Percentiles rank a stretch among this genome's conserved stretches.
These are phyloP conservation scores for Prunus salicina DNA, from an alignment of 306 rosid genomes.

Conservation along the genomic window DNA sequence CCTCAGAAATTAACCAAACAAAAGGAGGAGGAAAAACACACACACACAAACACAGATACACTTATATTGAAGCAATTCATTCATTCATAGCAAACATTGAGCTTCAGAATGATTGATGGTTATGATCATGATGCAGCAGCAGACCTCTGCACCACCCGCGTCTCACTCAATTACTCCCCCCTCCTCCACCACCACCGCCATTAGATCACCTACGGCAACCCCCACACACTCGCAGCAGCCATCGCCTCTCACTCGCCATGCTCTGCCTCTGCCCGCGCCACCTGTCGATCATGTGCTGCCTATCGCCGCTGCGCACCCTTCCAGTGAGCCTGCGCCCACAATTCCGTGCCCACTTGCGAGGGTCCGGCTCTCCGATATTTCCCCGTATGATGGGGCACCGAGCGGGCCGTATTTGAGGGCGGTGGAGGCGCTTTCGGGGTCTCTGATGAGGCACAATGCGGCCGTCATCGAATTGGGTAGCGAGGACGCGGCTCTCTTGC, in stretches of 20 bases:
- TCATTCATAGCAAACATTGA: not conserved
- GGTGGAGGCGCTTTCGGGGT: conserved; percentile 62
- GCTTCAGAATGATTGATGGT: conserved; percentile 83
- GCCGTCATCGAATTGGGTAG: conserved; percentile 70
- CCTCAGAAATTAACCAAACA: conserved; percentile 6
- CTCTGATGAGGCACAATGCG: conserved; percentile 85
- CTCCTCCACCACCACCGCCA: conserved; percentile 37
- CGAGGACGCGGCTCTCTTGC: conserved; percentile 64
- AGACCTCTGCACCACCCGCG: conserved; percentile 62
- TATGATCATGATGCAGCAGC: conserved; percentile 63
- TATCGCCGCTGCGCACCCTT: conserved; percentile 40
- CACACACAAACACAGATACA: not conserved
- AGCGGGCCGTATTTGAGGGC: conserved; percentile 57
- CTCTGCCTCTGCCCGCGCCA: conserved; percentile 32
- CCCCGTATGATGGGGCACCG: conserved; percentile 77
- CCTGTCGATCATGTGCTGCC: conserved; percentile 44
- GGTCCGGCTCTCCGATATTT: conserved; percentile 78
- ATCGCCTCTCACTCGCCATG: conserved; percentile 48
- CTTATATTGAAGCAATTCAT: not conserved
- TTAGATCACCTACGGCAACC: conserved; percentile 62
- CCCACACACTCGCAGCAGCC: conserved; percentile 20
- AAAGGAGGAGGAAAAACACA: not conserved
- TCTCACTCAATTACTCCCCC: conserved; percentile 57
- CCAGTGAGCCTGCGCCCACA: conserved; percentile 38
- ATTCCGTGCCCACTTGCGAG: conserved; percentile 46